Base-by-base conservation (phyloP, 2,329 filamentous ascomycete genomes). In the Fusarium equiseti region DNA sequence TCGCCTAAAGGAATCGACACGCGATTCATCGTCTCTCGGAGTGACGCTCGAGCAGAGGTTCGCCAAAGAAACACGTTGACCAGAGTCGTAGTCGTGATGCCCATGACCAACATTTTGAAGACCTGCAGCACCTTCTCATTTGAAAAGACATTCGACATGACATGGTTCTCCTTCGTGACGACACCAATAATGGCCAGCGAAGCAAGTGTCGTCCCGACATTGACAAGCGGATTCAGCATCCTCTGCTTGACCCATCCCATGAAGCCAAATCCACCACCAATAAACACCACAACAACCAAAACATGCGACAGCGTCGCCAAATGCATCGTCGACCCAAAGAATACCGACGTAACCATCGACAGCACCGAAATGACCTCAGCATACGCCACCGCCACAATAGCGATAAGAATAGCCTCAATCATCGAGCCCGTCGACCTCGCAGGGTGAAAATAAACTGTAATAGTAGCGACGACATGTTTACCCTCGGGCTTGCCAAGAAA, bases 361-460 rank as follows among this genome's bases (percentile, higher is more conserved):
- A 93, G 85, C 55, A 96, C 87, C 10, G 91, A 93, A 27, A 98
- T 83, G 20, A 93, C 83, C 68, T 82, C 80, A 0, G 81, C 81
- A 43, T 97, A 98, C 26, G 90, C 81, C 68, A 97, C 93, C 1
- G 94, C 95, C 15, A 92, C 85, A 20, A 92, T 82, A 6, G 93
- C 93, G 52, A 96, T 89, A 16, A 95, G 81, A 15, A 92, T 88
- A 5, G 94, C 95, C 79, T 97, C 93, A 59, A 93, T 88, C 94
- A 98, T 97, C 67, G 93, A 96, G 0, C 95, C 95, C 11, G 90
- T 89, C 18, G 93, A 93, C 57, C 95, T 87, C 2, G 94, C 93
- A 2, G 95, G 94, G 78, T 98, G 95, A 75, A 98, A 98, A 77
- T 97, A 98, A 11, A 98, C 94, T 0, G 94, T 97, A 55, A 98